Conservation (phyloP, 208 protist genomes). For the Endotrypanum monterogeii region DNA sequence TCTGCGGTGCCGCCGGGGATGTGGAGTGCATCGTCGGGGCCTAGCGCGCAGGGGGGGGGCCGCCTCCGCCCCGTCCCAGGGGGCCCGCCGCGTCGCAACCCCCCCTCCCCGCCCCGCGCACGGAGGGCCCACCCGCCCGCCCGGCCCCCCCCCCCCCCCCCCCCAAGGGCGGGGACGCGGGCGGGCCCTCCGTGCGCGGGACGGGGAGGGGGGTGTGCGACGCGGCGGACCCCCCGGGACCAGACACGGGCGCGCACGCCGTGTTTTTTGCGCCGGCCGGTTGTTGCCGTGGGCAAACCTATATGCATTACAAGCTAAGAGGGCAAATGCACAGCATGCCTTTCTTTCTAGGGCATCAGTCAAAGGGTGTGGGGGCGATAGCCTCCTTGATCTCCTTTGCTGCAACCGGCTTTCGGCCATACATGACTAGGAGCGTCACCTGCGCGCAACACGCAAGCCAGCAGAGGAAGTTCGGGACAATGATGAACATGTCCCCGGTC, state of each 20-base stretch:
- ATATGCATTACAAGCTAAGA: neutral
- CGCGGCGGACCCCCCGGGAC: neutral
- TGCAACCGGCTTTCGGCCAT: slow-evolving; percentile 33
- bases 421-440: slow-evolving; percentile 48
- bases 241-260: too few relatives aligned
- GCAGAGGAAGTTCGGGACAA: slow-evolving; percentile 45
- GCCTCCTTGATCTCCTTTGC: slow-evolving; percentile 34
- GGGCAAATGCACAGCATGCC: neutral
- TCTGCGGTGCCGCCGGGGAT: slow-evolving; percentile 9
- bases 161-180: neutral
- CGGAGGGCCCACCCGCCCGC: too few relatives aligned
- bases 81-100: too few relatives aligned
- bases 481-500: slow-evolving; percentile 43
- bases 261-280: neutral
- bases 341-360: slow-evolving; percentile 5
- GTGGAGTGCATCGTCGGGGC: slow-evolving; percentile 35
- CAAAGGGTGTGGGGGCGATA: slow-evolving; percentile 51
- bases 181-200: neutral
- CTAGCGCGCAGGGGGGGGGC: neutral
- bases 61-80: neutral
- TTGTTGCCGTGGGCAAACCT: neutral
- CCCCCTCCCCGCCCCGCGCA: too few relatives aligned
- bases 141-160: too few relatives aligned
- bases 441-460: slow-evolving; percentile 41
- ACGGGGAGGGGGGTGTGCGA: neutral